A percentile compares a stretch with the other conserved stretches of the same genome.
Evolutionary conservation across 2,329 filamentous ascomycete genomes (phyloP).

Genomic region (Nigrospora osmanthi): DNA sequence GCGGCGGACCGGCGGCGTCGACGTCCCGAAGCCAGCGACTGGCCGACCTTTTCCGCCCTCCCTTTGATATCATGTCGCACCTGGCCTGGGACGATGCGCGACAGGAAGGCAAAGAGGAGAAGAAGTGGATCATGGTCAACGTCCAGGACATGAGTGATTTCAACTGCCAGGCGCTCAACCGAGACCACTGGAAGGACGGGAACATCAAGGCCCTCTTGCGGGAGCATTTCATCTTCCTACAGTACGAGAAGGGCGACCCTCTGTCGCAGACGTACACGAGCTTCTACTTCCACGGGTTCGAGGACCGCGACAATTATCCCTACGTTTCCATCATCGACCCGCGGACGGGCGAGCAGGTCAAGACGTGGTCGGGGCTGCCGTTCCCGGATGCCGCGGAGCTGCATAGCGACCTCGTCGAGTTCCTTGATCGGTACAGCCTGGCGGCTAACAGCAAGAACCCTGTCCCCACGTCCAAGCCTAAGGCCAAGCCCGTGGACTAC

Average conservation of each 20-base stretch:
- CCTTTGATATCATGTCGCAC: conserved; percentile 75
- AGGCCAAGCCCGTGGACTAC: conserved; percentile 65
- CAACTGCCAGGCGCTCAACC: conserved; percentile 87
- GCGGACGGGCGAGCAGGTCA: conserved; percentile 92
- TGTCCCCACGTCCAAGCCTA: conserved; percentile 69
- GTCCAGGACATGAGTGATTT: conserved; percentile 91
- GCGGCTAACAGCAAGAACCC: conserved; percentile 87
- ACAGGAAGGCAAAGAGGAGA: conserved; percentile 73
- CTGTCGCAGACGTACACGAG: conserved; percentile 74
- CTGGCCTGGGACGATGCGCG: conserved; percentile 79
- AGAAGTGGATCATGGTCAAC: conserved; percentile 95
- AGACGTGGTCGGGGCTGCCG: conserved; percentile 83
- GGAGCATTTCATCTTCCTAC: conserved; percentile 93
- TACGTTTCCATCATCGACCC: conserved; percentile 96
- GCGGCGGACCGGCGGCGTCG: conserved; percentile 31
- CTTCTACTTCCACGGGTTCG: conserved; percentile 78
- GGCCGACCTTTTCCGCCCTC: conserved; percentile 86
- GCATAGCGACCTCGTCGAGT: conserved; percentile 85
- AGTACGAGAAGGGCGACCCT: conserved; percentile 82
- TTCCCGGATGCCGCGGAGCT: conserved; percentile 74
- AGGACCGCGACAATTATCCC: conserved; percentile 84
- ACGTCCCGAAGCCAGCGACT: conserved; percentile 70
- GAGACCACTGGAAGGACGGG: conserved; percentile 90
- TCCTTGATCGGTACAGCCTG: conserved; percentile 93
- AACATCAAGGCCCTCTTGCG: conserved; percentile 71